These are phyloP conservation scores for Yamadazyma trypodendri DNA, from an alignment of 1,139 yeast genomes.

Conservation along the genomic window DNA sequence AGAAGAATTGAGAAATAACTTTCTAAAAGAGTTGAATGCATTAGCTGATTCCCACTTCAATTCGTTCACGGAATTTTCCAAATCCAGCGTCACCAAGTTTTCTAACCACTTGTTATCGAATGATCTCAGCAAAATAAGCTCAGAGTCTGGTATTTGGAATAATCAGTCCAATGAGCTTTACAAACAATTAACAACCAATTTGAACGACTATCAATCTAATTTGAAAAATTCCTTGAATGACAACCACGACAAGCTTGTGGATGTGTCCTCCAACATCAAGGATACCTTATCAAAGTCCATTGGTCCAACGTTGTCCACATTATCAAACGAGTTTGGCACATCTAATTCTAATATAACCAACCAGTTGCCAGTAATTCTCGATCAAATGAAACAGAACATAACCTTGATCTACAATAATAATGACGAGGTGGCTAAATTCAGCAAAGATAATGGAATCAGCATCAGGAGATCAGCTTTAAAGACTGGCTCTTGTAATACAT, in stretches of 20 bases:
- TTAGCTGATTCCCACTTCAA: constrained; percentile 8
- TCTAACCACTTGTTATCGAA: constrained; percentile 5
- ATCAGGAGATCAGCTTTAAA: constrained; percentile 7
- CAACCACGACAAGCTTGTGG: constrained; percentile 8
- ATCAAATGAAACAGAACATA: constrained; percentile 2
- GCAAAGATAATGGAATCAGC: constrained; percentile 1
- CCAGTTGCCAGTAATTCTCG: constrained; percentile 4
- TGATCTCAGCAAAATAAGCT: constrained; percentile 5
- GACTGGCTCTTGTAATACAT: not conserved
- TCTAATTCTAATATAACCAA: not conserved
- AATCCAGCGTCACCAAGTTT: constrained; percentile 5
- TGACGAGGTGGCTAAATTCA: constrained; percentile 1
- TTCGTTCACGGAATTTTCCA: constrained; percentile 4
- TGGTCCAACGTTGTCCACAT: constrained; percentile 6
- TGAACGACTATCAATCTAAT: constrained; percentile 9
- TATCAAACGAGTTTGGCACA: constrained; percentile 1
- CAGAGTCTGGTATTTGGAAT: constrained; percentile 8
- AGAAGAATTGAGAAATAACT: constrained; percentile 6
- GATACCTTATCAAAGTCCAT: constrained; percentile 6
- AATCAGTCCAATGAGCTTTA: constrained; percentile 8
- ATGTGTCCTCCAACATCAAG: constrained; percentile 7
- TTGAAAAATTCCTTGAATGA: constrained; percentile 7
- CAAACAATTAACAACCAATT: constrained; percentile 9
- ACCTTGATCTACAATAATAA: constrained; percentile 1
- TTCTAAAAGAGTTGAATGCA: constrained; percentile 5